Evolutionary conservation across 345 rosid species (phyloP).

Genomic region (Citrus reticulata): DNA sequence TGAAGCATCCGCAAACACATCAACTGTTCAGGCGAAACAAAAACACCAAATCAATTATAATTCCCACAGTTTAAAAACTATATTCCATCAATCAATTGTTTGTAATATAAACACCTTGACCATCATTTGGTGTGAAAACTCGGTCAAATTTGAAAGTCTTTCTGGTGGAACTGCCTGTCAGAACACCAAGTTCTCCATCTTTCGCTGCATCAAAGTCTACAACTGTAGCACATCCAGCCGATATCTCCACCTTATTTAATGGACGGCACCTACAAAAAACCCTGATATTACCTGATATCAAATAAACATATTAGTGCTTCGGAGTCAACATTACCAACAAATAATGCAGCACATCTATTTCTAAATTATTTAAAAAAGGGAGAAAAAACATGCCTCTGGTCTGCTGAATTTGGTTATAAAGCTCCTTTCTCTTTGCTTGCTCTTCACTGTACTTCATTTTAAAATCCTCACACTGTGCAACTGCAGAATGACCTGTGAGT

Average conservation of each 20-base stretch:
- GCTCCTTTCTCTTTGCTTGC: conserved; percentile 86
- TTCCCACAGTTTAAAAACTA: neutral
- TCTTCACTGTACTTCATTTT: conserved; percentile 75
- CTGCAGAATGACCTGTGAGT: conserved; percentile 41
- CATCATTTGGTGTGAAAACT: conserved; percentile 80
- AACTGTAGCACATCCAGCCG: conserved; percentile 51
- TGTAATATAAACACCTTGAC: conserved; percentile 63
- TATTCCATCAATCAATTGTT: neutral
- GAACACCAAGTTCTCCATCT: conserved; percentile 87
- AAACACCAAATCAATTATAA: neutral
- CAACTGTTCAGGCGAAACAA: conserved; percentile 44
- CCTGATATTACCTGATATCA: conserved; percentile 79
- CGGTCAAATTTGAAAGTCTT: conserved; percentile 79
- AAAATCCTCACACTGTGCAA: conserved; percentile 87
- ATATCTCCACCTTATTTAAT: conserved; percentile 59
- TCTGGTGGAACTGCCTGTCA: conserved; percentile 54
- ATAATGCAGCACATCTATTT: conserved; percentile 4
- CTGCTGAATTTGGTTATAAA: conserved; percentile 87
- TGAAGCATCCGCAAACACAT: conserved; percentile 88
- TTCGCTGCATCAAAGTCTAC: conserved; percentile 80
- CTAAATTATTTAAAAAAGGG: conserved; percentile 3
- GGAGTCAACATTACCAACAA: neutral
- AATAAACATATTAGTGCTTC: neutral
- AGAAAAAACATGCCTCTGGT: conserved; percentile 54
- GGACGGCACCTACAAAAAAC: conserved; percentile 98